Evolutionary conservation across 768 basidiomycete species (phyloP), one percentile per base, ranked within the genome.

Genomic region (Mycena rebaudengoi): DNA sequence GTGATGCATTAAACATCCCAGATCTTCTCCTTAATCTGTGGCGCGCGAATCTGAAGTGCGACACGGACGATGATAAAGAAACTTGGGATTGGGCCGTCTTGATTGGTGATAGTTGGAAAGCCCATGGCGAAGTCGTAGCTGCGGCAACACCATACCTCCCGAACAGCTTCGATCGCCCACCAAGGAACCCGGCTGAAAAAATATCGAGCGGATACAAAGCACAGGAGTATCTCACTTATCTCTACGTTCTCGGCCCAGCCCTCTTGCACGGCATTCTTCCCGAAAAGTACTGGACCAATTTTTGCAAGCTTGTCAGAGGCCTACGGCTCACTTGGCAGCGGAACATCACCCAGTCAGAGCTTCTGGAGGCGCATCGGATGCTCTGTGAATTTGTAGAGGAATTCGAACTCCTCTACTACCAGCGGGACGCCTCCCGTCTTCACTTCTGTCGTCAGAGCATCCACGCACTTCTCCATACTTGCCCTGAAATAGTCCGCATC

Each of bases 81-180:
- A 56, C 53, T 0, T 82, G 80, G 80, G 67, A 70, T 3, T 82
- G 76, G 74, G 75, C 63, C 0, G 57, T 72, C 0, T 43, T 76
- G 0, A 16, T 21, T 11, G 65, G 64, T 0, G 32, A 62, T 0
- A 44, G 44, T 4, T 74, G 74, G 73, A 39, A 37, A 10, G 25
- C 11, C 0, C 73, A 75, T 48, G 70, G 75, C 0, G 5, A 60
- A 13, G 32, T 26, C 4, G 62, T 73, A 1, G 68, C 52, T 0
- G 14, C 4, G 0, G 65, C 70, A 0, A 57, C 64, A 0, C 33
- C 26, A 20, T 45, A 60, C 10, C 30, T 60, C 21, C 59, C 59
- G 13, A 41, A 12, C 0, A 73, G 56, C 0, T 75, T 61, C 37
- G 69, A 74, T 16, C 12, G 44, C 2, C 67, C 73, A 10, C 75